Evolutionary conservation across 1,284 basidiomycete species (phyloP), one percentile per base, ranked within the genome.

Genomic region (Mixia osmundae): DNA sequence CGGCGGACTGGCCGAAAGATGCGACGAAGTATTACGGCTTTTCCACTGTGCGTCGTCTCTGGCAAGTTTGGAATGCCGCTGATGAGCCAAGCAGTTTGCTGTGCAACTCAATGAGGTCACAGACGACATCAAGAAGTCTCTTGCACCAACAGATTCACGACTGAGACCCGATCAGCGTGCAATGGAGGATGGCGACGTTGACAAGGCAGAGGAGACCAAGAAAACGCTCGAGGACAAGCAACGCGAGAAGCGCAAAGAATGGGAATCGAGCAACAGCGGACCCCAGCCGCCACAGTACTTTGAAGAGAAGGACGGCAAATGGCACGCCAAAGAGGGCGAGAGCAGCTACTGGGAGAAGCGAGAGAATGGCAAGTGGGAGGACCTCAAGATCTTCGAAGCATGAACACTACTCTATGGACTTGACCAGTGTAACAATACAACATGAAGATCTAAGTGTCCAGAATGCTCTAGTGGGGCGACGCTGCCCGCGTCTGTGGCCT

Each of bases 121-220:
- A 4, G 57, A 59, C 29, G 73, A 80, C 50, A 55, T 83, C 14
- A 60, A 67, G 39, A 67, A 63, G 4, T 66, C 65, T 42, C 55
- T 89, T 5, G 76, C 82, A 1, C 68, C 71, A 0, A 85, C 83
- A 1, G 85, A 91, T 53, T 83, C 82, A 6, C 67, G 85, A 22
- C 61, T 69, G 40, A 66, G 83, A 24, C 77, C 82, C 1, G 83
- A 91, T 56, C 76, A 89, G 36, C 62, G 75, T 21, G 77, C 79
- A 3, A 61, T 87, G 30, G 85, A 91, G 54, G 68, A 76, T 44
- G 83, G 82, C 9, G 59, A 76, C 31, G 54, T 77, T 2, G 72
- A 80, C 40, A 50, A 61, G 31, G 82, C 83, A 2, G 83, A 91
- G 50, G 55, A 56, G 34, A 65, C 76, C 49, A 91, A 91, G 58